Evolutionary conservation across 768 basidiomycete genomes (phyloP).

Genomic region (Baorangia bicolor): DNA sequence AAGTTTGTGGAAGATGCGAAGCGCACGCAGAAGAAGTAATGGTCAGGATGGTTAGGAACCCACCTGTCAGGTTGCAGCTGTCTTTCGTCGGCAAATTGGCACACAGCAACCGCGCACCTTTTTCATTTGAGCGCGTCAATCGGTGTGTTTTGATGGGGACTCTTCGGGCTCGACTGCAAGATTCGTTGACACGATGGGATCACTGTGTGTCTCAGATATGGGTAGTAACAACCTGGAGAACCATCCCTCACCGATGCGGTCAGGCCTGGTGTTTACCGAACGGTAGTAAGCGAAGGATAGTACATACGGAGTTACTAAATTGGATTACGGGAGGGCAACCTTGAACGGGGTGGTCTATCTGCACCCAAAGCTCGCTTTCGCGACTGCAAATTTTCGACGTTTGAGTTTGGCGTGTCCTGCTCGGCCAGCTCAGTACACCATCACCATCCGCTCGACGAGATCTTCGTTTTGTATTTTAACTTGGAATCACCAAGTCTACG

Average conservation of each 20-base stretch:
- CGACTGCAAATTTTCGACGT: conserved; percentile 28
- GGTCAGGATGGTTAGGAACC: conserved; percentile 8
- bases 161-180: background rate
- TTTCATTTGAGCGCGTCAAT: conserved; percentile 27
- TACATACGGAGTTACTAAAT: conserved; percentile 20
- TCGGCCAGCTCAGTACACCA: conserved; percentile 12
- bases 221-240: background rate
- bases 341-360: conserved; percentile 17
- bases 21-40: conserved; percentile 9
- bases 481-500: background rate
- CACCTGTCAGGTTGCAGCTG: conserved; percentile 10
- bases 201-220: background rate
- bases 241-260: background rate
- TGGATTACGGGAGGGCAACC: conserved; percentile 25
- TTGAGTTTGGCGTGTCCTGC: conserved; percentile 14
- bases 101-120: conserved; percentile 17
- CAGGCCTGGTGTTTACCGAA: conserved; percentile 7
- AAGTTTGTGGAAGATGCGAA: conserved; percentile 49
- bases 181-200: conserved; percentile 4
- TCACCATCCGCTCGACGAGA: conserved; percentile 6
- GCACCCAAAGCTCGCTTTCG: conserved; percentile 21
- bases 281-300: conserved; percentile 21
- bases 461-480: conserved; percentile 25
- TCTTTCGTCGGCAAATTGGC: conserved; percentile 14
- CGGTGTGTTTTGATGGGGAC: conserved; percentile 10